These are phyloP conservation scores for Suillus tomentosus DNA, from an alignment of 768 basidiomycete genomes.

Conservation along the genomic window DNA sequence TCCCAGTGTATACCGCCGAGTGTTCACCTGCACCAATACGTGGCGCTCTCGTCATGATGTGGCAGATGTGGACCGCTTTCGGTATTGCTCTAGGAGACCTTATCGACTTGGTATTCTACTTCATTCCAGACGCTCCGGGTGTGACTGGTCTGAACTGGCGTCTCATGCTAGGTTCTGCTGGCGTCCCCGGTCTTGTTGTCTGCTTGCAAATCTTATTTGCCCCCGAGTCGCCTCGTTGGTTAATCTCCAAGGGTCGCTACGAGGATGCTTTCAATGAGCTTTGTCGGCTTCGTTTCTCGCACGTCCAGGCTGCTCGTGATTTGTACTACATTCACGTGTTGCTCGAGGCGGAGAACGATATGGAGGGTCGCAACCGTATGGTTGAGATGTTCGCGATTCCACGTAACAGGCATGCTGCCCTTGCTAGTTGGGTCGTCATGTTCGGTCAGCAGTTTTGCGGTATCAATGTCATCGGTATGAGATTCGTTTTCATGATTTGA, in stretches of 20 bases:
- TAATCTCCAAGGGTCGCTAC: conserved; percentile 77
- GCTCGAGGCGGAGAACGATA: conserved; percentile 63
- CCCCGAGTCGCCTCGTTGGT: conserved; percentile 83
- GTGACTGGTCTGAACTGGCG: conserved; percentile 77
- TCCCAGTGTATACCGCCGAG: conserved; percentile 72
- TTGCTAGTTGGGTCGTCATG: conserved; percentile 68
- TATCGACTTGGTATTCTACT: conserved; percentile 63
- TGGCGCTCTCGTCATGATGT: conserved; percentile 90
- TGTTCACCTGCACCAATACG: conserved; percentile 80
- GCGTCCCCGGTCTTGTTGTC: conserved; percentile 51
- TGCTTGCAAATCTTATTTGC: conserved; percentile 47
- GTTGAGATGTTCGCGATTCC: conserved; percentile 75
- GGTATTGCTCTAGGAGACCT: conserved; percentile 77
- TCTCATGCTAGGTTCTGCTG: conserved; percentile 73
- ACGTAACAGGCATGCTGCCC: conserved; percentile 65
- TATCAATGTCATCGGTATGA: conserved; percentile 60
- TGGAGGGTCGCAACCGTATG: conserved; percentile 59
- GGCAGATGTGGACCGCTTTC: conserved; percentile 91
- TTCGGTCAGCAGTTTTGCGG: conserved; percentile 86
- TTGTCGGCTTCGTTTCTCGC: conserved; percentile 64
- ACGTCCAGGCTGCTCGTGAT: conserved; percentile 80
- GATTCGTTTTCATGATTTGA: not conserved
- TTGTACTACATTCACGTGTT: conserved; percentile 76
- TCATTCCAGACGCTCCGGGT: conserved; percentile 47
- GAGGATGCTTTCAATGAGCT: conserved; percentile 67